These are phyloP conservation scores for Hermanozyma aechmeae DNA, from an alignment of 805 yeast species.

Conservation along the genomic window DNA sequence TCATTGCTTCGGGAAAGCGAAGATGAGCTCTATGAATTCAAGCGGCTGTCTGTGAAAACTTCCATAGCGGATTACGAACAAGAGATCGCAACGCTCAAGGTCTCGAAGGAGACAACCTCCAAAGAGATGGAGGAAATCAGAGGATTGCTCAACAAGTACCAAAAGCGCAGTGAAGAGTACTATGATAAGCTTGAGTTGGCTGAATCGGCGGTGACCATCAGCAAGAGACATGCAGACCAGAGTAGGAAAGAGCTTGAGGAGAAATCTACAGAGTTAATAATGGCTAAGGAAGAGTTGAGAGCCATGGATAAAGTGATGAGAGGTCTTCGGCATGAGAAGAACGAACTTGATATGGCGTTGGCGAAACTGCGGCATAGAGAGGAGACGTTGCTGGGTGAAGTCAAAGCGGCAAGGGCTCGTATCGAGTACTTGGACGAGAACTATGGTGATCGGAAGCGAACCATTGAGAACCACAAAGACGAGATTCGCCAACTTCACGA, in stretches of 20 bases:
- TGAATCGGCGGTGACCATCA: conserved; percentile 59
- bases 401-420: background rate
- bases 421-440: conserved; percentile 10
- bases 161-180: conserved; percentile 65
- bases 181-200: conserved; percentile 66
- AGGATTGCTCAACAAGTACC: conserved; percentile 42
- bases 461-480: conserved; percentile 35
- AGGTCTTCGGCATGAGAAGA: background rate
- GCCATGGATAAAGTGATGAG: conserved; percentile 6
- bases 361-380: background rate
- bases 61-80: conserved; percentile 26
- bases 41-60: conserved; percentile 32
- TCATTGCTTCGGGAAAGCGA: conserved; percentile 32
- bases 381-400: background rate
- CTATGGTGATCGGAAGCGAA: conserved; percentile 27
- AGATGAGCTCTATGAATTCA: conserved; percentile 32
- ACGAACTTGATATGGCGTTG: background rate
- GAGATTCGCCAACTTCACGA: conserved; percentile 47
- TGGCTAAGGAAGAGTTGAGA: conserved; percentile 45
- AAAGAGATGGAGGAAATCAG: conserved; percentile 41
- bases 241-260: conserved; percentile 48
- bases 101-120: conserved; percentile 47
- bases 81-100: conserved; percentile 39
- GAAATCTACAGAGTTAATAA: conserved; percentile 39
- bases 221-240: conserved; percentile 36